These are phyloP conservation scores for Spathaspora sp. DNA, from an alignment of 805 yeast genomes.

Conservation along the genomic window DNA sequence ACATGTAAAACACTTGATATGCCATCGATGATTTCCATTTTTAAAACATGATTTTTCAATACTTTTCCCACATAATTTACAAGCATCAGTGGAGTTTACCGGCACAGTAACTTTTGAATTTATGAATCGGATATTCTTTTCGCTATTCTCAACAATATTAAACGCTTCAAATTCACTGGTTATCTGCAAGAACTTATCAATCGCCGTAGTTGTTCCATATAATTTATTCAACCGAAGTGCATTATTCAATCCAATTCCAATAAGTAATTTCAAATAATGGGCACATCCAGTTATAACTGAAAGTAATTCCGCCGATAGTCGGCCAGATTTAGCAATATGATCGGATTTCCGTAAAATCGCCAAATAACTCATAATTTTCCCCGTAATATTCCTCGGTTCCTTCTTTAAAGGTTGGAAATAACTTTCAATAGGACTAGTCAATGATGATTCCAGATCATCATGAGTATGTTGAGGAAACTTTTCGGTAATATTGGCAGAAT, in stretches of 20 bases:
- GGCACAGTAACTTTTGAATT: conserved; percentile 43
- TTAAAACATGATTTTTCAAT: conserved; percentile 81
- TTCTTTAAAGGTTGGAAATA: conserved; percentile 39
- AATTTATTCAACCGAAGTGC: conserved; percentile 67
- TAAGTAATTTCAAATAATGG: conserved; percentile 82
- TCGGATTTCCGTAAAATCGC: conserved; percentile 70
- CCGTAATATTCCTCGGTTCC: conserved; percentile 84
- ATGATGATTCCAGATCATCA: conserved; percentile 9
- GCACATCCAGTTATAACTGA: conserved; percentile 88
- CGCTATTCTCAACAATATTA: not conserved
- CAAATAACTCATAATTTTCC: conserved; percentile 85
- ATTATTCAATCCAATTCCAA: conserved; percentile 73
- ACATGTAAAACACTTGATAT: conserved; percentile 69
- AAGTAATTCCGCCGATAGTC: conserved; percentile 62
- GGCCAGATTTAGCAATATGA: conserved; percentile 33
- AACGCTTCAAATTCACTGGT: conserved; percentile 15
- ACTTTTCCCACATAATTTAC: conserved; percentile 66
- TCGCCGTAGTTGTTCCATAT: conserved; percentile 54
- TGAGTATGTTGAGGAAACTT: not conserved
- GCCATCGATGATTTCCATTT: conserved; percentile 71
- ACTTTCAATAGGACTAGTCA: conserved; percentile 2
- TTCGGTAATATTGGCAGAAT: conserved; percentile 1
- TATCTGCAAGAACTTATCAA: conserved; percentile 55
- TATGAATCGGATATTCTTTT: conserved; percentile 8
- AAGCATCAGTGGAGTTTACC: conserved; percentile 67